These are phyloP conservation scores for Aspergillus ellipticus DNA, from an alignment of 495 filamentous ascomycete genomes.

Conservation along the genomic window DNA sequence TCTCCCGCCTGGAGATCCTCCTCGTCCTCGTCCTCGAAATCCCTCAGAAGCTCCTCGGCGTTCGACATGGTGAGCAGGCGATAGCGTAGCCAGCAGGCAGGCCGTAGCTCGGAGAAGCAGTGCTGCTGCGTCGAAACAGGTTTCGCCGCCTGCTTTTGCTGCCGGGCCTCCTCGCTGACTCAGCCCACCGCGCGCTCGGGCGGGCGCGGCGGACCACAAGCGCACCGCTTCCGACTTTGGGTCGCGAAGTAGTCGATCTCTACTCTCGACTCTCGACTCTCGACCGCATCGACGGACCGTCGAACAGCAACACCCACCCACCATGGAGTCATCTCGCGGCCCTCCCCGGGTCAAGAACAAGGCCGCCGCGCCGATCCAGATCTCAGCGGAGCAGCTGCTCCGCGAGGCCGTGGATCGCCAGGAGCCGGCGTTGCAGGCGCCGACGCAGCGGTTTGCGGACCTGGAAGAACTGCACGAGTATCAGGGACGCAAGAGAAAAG, in stretches of 20 bases:
- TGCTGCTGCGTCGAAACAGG: neutral
- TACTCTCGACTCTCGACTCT: neutral
- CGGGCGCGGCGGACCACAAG: conserved; percentile 20
- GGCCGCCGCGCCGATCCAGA: conserved; percentile 82
- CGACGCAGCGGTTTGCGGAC: conserved; percentile 92
- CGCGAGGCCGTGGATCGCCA: conserved; percentile 97
- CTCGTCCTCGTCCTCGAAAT: conserved; percentile 42
- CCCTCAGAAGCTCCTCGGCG: conserved; percentile 44
- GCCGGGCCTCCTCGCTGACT: conserved; percentile 17
- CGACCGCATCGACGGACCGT: neutral
- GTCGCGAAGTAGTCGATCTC: neutral
- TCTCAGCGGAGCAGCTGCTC: conserved; percentile 94
- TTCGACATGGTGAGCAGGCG: conserved; percentile 34
- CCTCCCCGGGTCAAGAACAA: conserved; percentile 98
- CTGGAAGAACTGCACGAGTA: conserved; percentile 98
- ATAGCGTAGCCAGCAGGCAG: neutral
- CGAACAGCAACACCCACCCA: conserved; percentile 10
- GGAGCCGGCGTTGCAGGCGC: conserved; percentile 80
- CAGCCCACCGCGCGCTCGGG: conserved; percentile 15
- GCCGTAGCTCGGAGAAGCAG: neutral
- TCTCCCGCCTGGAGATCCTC: conserved; percentile 30
- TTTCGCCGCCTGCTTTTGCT: conserved; percentile 2
- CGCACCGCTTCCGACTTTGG: conserved; percentile 21
- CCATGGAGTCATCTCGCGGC: conserved; percentile 90
- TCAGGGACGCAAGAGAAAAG: conserved; percentile 90